phyloP scores from a whole-genome alignment of 768 basidiomycete genomes.

The Dictyophora rubrovolvata region DNA sequence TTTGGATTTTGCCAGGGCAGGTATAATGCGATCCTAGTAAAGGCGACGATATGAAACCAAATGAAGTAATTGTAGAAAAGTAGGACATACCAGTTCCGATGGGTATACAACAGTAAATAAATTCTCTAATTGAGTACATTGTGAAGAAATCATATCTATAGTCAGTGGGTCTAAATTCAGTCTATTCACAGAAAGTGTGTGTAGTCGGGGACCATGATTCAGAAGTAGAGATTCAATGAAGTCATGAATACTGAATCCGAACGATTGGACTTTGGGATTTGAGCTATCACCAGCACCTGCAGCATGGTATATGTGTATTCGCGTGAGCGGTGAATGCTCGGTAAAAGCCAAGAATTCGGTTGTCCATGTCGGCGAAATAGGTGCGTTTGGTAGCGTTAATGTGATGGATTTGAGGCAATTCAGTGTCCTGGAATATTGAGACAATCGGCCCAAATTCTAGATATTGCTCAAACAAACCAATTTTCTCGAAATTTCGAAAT shows the following conservation, averaged over 20 bases:
- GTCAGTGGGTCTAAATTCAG: constrained; percentile 43
- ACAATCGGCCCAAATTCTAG: constrained; percentile 47
- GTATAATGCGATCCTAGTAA: constrained; percentile 33
- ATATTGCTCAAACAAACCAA: not conserved
- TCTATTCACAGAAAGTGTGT: constrained; percentile 52
- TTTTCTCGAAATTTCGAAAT: not conserved
- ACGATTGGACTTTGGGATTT: constrained; percentile 24
- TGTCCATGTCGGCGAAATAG: constrained; percentile 35
- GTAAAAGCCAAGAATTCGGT: constrained; percentile 33
- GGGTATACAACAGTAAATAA: constrained; percentile 52
- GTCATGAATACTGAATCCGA: constrained; percentile 24
- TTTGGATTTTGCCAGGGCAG: constrained; percentile 33
- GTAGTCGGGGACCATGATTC: constrained; percentile 41
- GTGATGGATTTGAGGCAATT: constrained; percentile 45
- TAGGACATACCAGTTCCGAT: constrained; percentile 31
- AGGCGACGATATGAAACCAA: not conserved
- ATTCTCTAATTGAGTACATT: constrained; percentile 46
- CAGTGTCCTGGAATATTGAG: constrained; percentile 31
- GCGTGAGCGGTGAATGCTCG: constrained; percentile 38
- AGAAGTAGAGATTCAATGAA: constrained; percentile 44
- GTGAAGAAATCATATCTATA: constrained; percentile 43
- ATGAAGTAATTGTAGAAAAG: not conserved
- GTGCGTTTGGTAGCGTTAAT: constrained; percentile 35
- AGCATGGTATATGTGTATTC: constrained; percentile 50
- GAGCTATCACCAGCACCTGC: constrained; percentile 27